Conservation (phyloP, 148 eudicot species). For the Heliamphora exappendiculata region DNA sequence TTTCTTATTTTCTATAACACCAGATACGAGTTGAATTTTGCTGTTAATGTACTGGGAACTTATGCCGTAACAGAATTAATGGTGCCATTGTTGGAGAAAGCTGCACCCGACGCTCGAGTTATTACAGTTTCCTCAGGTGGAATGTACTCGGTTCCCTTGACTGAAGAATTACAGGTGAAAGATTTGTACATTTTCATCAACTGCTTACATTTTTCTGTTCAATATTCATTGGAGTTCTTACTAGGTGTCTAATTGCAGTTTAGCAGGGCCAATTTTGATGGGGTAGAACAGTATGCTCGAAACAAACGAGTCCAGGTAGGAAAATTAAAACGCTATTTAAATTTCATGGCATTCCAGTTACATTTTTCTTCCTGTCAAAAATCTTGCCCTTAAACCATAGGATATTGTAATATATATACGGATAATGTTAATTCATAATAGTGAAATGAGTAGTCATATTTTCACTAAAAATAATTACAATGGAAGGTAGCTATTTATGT, state of each 20-base stretch:
- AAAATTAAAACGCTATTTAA: not conserved
- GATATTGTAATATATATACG: no score
- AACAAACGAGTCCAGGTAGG: conserved; percentile 85
- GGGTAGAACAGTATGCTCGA: conserved; percentile 70
- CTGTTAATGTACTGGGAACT: conserved; percentile 86
- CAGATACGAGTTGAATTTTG: conserved; percentile 86
- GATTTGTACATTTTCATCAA: not conserved
- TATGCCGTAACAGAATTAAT: conserved; percentile 64
- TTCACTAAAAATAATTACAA: not conserved
- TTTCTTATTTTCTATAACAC: not conserved
- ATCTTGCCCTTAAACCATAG: not conserved
- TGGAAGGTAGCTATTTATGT: not conserved
- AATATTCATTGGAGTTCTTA: not conserved
- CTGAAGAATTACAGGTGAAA: conserved; percentile 69
- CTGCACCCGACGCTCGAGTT: conserved; percentile 87
- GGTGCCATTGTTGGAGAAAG: conserved; percentile 80
- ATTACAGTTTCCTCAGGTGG: conserved; percentile 92
- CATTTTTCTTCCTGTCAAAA: not conserved
- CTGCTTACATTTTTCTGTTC: not conserved
- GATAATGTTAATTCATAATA: not conserved
- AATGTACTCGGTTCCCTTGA: conserved; percentile 78
- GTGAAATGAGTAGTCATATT: not conserved
- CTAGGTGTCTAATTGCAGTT: conserved; percentile 39
- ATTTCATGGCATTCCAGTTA: not conserved
- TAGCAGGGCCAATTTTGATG: conserved; percentile 50